Evolutionary conservation across 2,329 filamentous ascomycete genomes (phyloP).

Genomic region (Xylogone sp.): DNA sequence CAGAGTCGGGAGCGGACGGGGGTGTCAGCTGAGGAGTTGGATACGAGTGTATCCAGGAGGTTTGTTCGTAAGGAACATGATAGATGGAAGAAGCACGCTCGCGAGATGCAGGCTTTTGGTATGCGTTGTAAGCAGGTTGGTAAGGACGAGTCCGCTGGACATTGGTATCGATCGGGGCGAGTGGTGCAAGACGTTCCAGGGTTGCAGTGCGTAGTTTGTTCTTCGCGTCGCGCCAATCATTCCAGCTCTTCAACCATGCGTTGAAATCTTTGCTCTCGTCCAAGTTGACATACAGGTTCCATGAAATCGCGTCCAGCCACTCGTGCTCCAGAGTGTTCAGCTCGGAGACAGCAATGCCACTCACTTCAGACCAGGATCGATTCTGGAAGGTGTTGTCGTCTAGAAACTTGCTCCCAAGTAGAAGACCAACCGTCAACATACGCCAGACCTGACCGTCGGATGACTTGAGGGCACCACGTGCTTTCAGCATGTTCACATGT

Average conservation of each 20-base stretch:
- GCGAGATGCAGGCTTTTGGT: slow-evolving; percentile 39
- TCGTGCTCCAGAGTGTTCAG: slow-evolving; percentile 66
- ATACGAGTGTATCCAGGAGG: slow-evolving; percentile 27
- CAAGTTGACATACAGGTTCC: slow-evolving; percentile 66
- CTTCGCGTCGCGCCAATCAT: slow-evolving; percentile 50
- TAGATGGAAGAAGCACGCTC: slow-evolving; percentile 25
- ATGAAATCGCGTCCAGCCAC: slow-evolving; percentile 65
- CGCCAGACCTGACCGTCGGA: slow-evolving; percentile 60
- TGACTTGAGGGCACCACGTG: slow-evolving; percentile 31
- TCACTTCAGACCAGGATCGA: slow-evolving; percentile 73
- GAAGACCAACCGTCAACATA: slow-evolving; percentile 64
- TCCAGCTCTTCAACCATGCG: slow-evolving; percentile 64
- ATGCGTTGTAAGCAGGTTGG: slow-evolving; percentile 38
- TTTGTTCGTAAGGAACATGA: slow-evolving; percentile 25
- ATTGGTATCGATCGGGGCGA: slow-evolving; percentile 55
- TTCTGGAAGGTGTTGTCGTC: slow-evolving; percentile 80
- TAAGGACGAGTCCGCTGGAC: slow-evolving; percentile 41
- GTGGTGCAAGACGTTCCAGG: slow-evolving; percentile 37
- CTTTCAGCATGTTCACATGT: slow-evolving; percentile 56
- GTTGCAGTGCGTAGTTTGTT: slow-evolving; percentile 32
- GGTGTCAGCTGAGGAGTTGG: slow-evolving; percentile 40
- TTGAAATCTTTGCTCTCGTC: slow-evolving; percentile 58
- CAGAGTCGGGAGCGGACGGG: slow-evolving; percentile 49
- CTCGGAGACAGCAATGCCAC: slow-evolving; percentile 64
- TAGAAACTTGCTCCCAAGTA: slow-evolving; percentile 72